Conservation (phyloP, 2,329 filamentous ascomycete genomes). For the Gyromitra esculenta region DNA sequence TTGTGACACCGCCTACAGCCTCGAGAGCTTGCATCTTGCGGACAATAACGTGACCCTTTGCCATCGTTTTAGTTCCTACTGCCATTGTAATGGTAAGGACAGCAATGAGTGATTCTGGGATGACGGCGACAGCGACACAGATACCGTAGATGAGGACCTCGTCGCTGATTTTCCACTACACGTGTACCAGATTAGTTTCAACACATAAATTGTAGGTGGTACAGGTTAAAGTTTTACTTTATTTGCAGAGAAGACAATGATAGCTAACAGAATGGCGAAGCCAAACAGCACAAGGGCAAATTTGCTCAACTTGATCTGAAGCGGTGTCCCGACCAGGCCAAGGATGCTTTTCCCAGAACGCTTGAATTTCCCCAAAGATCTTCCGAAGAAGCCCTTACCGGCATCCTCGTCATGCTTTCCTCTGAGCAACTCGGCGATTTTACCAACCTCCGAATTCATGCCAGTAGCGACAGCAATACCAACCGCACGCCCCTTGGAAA, state of each 20-base stretch:
- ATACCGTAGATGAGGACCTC: slow-evolving; percentile 78
- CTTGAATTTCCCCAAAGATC: slow-evolving; percentile 64
- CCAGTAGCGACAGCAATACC: slow-evolving; percentile 98
- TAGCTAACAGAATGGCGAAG: slow-evolving; percentile 90
- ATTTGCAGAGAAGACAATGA: slow-evolving; percentile 88
- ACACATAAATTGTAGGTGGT: slow-evolving; percentile 71
- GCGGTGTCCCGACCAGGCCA: slow-evolving; percentile 77
- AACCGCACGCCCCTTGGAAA: slow-evolving; percentile 93
- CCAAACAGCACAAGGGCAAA: slow-evolving; percentile 95
- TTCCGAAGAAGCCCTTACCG: slow-evolving; percentile 59
- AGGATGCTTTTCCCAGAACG: slow-evolving; percentile 66
- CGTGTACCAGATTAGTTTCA: slow-evolving; percentile 59
- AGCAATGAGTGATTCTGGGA: slow-evolving; percentile 94
- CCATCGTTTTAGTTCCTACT: slow-evolving; percentile 95
- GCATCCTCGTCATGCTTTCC: slow-evolving; percentile 89
- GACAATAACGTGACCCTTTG: slow-evolving; percentile 91
- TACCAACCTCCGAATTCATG: slow-evolving; percentile 91
- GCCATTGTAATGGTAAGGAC: slow-evolving; percentile 98
- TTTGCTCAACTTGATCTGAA: slow-evolving; percentile 95
- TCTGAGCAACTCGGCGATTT: slow-evolving; percentile 93
- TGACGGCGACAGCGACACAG: slow-evolving; percentile 95
- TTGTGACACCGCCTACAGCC: slow-evolving; percentile 74
- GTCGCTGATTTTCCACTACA: slow-evolving; percentile 65
- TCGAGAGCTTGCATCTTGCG: slow-evolving; percentile 90
- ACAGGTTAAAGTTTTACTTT: slow-evolving; percentile 87